Evolutionary conservation across 768 basidiomycete genomes (phyloP), one percentile per base, ranked within the genome.

Genomic region (Amylocystis lapponica): DNA sequence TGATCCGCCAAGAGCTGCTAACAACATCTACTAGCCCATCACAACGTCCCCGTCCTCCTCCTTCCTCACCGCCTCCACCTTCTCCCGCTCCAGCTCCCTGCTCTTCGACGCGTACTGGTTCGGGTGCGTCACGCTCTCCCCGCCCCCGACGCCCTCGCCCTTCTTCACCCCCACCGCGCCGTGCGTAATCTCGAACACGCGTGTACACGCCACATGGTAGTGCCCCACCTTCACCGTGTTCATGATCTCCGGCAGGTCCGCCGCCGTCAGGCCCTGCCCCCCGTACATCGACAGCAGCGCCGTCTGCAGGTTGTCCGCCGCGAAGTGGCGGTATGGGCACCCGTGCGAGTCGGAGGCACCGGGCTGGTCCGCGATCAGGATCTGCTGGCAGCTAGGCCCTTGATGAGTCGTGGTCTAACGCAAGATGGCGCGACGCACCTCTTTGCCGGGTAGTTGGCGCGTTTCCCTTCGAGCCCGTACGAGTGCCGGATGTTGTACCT

Each of bases 401-500:
- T 34, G 9, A 10, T 19, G 22, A 27, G 27, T 22, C 13, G 8
- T 3, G 13, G 27, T 31, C 37, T 38, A 10, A 17, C 14, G 5
- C 1, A 13, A 16, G n/a, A 10, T 34, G 19, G 11, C n/a, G 7
- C 7, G 42, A 54, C 70, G 34, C 46, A 88, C 95, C 78, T 94
- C 66, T 85, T 90, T 1, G 96, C 92, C 2, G 89, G 76, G 62
- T 99, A 99, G 58, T 97, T 97, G 30, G 85, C 87, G 33, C 95
- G 79, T 63, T 86, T 90, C 9, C 96, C 96, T 60, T 98, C 96
- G 39, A 96, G 67, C 27, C 96, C 96, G 56, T 83, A 99, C 4
- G 81, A 83, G 61, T 99, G 96, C 34, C 95, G 83, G 54, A 99
- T 93, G 52, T 98, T 99, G 63, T 99, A 99, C 55, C 81, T 84